phyloP scores from a whole-genome alignment of 1,284 basidiomycete species.

The Entoloma clypeatum region DNA sequence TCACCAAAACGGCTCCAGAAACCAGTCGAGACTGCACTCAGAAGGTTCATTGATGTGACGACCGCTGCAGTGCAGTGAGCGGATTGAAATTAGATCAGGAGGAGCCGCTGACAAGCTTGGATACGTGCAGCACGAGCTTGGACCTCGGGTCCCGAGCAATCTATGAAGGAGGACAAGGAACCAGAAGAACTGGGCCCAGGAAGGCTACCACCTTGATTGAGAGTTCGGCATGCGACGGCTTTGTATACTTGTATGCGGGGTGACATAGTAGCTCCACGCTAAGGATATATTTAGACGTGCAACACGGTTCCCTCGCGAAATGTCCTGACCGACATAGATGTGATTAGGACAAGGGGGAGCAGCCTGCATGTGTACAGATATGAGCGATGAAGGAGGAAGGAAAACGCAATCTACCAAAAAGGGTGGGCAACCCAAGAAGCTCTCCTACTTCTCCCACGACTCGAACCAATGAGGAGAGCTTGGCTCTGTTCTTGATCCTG shows the following conservation, averaged over 20 bases:
- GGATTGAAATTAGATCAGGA: constrained; percentile 4
- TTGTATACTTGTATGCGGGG: constrained; percentile 46
- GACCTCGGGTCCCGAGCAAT: constrained; percentile 33
- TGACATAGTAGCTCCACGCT: constrained; percentile 47
- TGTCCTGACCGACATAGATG: constrained; percentile 42
- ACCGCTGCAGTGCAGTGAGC: constrained; percentile 31
- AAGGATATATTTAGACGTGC: constrained; percentile 1
- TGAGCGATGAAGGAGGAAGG: not conserved
- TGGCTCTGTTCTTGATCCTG: constrained; percentile 15
- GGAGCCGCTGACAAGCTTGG: constrained; percentile 35
- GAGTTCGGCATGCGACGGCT: constrained; percentile 38
- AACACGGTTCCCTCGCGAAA: not conserved
- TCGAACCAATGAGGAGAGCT: constrained; percentile 17
- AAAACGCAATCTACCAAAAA: constrained; percentile 29
- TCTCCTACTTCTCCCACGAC: constrained; percentile 9
- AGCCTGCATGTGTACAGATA: constrained; percentile 29
- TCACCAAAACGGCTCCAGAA: constrained; percentile 49
- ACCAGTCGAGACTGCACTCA: constrained; percentile 48
- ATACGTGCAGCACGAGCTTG: constrained; percentile 43
- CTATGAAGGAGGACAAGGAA: constrained; percentile 18
- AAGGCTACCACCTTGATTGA: constrained; percentile 22
- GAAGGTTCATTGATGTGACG: constrained; percentile 44
- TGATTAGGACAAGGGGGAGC: constrained; percentile 39
- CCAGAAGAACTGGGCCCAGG: constrained; percentile 18
- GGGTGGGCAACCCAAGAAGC: constrained; percentile 29